Conservation (phyloP, 345 rosid species). For the Camelina laxa region DNA sequence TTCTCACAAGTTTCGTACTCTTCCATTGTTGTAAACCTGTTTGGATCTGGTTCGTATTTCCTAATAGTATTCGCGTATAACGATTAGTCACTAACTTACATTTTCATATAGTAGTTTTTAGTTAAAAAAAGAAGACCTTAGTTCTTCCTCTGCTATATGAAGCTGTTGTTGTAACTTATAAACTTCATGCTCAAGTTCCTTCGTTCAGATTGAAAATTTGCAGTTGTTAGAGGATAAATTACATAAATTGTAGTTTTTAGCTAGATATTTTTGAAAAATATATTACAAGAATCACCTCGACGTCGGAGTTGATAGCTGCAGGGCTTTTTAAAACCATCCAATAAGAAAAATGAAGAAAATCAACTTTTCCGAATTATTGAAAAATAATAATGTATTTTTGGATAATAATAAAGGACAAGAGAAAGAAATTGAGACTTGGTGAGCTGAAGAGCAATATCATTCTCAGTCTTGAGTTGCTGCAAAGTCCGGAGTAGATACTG, state of each 20-base stretch:
- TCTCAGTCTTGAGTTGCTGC: conserved; percentile 65
- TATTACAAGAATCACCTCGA: conserved; percentile 53
- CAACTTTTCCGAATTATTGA: neutral
- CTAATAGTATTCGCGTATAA: conserved; percentile 42
- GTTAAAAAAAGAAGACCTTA: conserved; percentile 50
- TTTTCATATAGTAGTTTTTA: neutral
- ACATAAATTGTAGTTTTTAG: too few relatives aligned
- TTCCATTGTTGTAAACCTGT: conserved; percentile 53
- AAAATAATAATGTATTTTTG: neutral
- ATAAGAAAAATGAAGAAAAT: neutral
- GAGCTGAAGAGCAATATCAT: conserved; percentile 67
- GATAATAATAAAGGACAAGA: neutral
- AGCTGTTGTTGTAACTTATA: conserved; percentile 67
- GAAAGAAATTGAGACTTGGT: conserved; percentile 52
- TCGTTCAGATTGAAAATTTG: neutral
- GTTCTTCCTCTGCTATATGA: conserved; percentile 68
- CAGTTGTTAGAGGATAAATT: neutral
- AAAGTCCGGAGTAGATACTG: conserved; percentile 67
- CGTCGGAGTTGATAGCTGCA: conserved; percentile 55
- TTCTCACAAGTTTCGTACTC: conserved; percentile 71
- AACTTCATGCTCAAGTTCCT: conserved; percentile 72
- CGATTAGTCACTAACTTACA: neutral
- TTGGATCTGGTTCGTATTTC: conserved; percentile 64
- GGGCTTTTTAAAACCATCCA: conserved; percentile 51
- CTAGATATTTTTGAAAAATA: neutral